phyloP scores from a whole-genome alignment of 2,329 filamentous ascomycete genomes.

The Aspergillus phoenicis region DNA sequence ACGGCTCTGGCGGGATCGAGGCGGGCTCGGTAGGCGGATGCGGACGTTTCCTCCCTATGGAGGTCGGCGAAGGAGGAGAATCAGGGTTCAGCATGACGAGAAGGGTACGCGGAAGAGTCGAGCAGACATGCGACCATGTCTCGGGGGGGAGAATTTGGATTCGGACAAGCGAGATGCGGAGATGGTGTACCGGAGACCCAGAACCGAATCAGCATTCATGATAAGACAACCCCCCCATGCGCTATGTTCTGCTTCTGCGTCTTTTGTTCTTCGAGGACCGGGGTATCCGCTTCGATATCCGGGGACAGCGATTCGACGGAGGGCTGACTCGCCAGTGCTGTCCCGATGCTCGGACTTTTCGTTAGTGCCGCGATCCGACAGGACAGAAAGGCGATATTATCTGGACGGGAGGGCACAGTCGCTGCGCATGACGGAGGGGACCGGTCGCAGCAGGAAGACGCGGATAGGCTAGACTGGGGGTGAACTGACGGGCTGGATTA shows the following conservation, averaged over 20 bases:
- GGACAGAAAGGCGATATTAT: slow-evolving; percentile 19
- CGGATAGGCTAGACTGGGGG: not conserved
- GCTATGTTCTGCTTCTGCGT: slow-evolving; percentile 9
- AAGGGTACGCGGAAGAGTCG: slow-evolving; percentile 26
- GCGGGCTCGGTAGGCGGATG: slow-evolving; percentile 33
- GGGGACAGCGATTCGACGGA: slow-evolving; percentile 1
- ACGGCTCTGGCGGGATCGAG: slow-evolving; percentile 24
- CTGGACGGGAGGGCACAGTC: slow-evolving; percentile 20
- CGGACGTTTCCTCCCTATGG: slow-evolving; percentile 42
- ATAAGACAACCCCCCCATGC: slow-evolving; percentile 23
- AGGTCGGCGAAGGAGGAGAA: slow-evolving; percentile 34
- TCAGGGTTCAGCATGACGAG: slow-evolving; percentile 39
- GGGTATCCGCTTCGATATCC: slow-evolving; percentile 11
- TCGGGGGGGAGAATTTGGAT: slow-evolving; percentile 27
- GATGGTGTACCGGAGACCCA: slow-evolving; percentile 19
- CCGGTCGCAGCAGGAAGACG: slow-evolving; percentile 9
- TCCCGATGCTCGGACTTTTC: slow-evolving; percentile 18
- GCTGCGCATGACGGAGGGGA: slow-evolving; percentile 26
- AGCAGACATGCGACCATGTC: slow-evolving; percentile 36
- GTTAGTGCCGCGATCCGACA: slow-evolving; percentile 16
- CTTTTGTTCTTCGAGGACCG: not conserved
- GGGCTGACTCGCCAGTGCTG: slow-evolving; percentile 19
- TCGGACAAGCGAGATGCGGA: slow-evolving; percentile 17
- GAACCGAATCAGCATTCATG: slow-evolving; percentile 34
- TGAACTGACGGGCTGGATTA: not conserved